These are phyloP conservation scores for Fusarium sambucinum DNA, from an alignment of 2,329 filamentous ascomycete genomes.

Conservation along the genomic window DNA sequence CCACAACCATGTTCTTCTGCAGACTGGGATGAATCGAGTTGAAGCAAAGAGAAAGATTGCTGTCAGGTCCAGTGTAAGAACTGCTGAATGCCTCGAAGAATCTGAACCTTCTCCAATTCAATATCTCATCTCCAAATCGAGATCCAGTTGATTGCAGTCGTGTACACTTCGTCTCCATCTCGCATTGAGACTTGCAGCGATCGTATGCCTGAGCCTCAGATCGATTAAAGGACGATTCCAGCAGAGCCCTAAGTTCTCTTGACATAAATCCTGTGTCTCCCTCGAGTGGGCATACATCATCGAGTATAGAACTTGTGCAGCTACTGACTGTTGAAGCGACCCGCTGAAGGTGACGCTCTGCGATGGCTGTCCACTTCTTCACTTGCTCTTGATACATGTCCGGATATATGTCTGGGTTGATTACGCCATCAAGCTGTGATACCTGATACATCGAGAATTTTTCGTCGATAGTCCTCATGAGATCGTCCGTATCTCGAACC, in stretches of 20 bases:
- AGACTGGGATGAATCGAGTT: conserved; percentile 21
- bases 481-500: background rate
- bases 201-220: background rate
- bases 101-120: conserved; percentile 37
- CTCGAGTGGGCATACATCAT: conserved; percentile 27
- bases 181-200: conserved; percentile 15
- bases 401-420: conserved; percentile 50
- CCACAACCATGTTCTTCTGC: conserved; percentile 48
- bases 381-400: conserved; percentile 51
- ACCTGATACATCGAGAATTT: conserved; percentile 48
- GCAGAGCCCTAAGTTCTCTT: conserved; percentile 20
- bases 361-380: conserved; percentile 49
- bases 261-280: conserved; percentile 34
- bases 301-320: conserved; percentile 37
- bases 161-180: conserved; percentile 21
- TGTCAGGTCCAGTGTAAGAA: background rate
- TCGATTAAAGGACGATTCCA: conserved; percentile 2
- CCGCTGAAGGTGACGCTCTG: conserved; percentile 40
- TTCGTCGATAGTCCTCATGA: conserved; percentile 40
- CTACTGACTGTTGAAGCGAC: conserved; percentile 33
- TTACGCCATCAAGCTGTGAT: conserved; percentile 50
- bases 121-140: conserved; percentile 41
- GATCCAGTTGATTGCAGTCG: conserved; percentile 43
- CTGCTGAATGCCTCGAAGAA: conserved; percentile 21
- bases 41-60: conserved; percentile 5